A percentile compares a stretch with the other conserved stretches of the same genome.
phyloP scores from a whole-genome alignment of 2,329 filamentous ascomycete genomes.

The Lachnellula suecica region DNA sequence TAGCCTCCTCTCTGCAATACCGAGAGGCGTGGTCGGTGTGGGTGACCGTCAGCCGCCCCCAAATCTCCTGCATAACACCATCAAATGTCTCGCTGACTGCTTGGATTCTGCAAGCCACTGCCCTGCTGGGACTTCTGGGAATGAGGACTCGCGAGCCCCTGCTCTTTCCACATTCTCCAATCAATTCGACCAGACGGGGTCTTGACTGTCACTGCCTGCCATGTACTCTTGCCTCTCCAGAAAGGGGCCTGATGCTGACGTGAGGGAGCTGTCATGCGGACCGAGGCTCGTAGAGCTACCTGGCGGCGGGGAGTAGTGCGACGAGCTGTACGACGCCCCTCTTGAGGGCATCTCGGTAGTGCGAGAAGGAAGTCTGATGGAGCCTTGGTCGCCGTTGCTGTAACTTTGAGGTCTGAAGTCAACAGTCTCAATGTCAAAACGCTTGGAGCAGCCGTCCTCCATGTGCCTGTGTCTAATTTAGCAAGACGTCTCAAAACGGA shows the following conservation, averaged over 20 bases:
- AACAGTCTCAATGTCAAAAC: slow-evolving; percentile 45
- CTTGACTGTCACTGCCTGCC: slow-evolving; percentile 10
- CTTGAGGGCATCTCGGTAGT: slow-evolving; percentile 17
- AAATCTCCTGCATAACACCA: not conserved
- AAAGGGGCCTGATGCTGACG: slow-evolving; percentile 24
- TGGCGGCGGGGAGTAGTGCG: slow-evolving; percentile 22
- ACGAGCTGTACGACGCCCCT: slow-evolving; percentile 27
- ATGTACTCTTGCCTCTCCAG: slow-evolving; percentile 25
- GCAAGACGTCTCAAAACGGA: not conserved
- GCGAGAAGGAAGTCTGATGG: slow-evolving; percentile 17
- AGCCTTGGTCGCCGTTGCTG: slow-evolving; percentile 12
- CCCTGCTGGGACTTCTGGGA: not conserved
- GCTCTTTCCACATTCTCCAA: not conserved
- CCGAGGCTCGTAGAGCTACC: slow-evolving; percentile 15
- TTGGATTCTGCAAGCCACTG: not conserved
- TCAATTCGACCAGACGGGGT: slow-evolving; percentile 18
- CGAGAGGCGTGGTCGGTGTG: not conserved
- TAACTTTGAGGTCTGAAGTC: slow-evolving; percentile 31
- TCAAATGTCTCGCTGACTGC: not conserved
- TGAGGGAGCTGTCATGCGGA: slow-evolving; percentile 22
- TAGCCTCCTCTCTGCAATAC: not conserved
- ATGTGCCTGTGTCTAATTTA: slow-evolving; percentile 56
- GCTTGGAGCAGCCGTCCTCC: slow-evolving; percentile 72
- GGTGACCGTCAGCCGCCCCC: not conserved
- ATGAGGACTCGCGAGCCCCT: not conserved